phyloP scores from a whole-genome alignment of 768 basidiomycete genomes.

The Daedaleopsis sinensis region DNA sequence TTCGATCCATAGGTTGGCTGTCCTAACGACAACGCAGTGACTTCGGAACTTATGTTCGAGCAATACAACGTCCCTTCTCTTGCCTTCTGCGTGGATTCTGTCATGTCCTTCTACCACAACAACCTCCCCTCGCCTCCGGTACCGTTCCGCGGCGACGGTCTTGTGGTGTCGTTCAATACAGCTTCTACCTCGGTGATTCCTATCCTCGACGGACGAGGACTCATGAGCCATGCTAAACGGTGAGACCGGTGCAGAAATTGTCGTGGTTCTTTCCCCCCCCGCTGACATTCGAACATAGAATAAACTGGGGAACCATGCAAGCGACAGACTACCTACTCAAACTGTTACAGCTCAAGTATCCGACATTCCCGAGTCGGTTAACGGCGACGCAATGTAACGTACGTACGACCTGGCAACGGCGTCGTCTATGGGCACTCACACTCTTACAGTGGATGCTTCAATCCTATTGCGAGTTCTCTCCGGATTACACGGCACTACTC shows the following conservation, averaged over 20 bases:
- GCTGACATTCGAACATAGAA: slow-evolving; percentile 45
- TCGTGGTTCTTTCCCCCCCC: not conserved
- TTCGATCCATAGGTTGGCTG: not conserved
- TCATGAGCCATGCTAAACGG: slow-evolving; percentile 89
- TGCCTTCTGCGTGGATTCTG: slow-evolving; percentile 84
- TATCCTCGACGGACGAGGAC: slow-evolving; percentile 77
- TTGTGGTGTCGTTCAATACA: slow-evolving; percentile 90
- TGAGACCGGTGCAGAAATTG: slow-evolving; percentile 36
- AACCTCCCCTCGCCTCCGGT: slow-evolving; percentile 41
- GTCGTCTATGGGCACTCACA: not conserved
- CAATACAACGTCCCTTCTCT: slow-evolving; percentile 85
- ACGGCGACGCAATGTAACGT: slow-evolving; percentile 79
- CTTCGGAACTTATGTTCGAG: slow-evolving; percentile 96
- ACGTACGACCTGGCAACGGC: slow-evolving; percentile 24
- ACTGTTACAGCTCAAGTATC: slow-evolving; percentile 93
- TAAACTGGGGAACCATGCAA: slow-evolving; percentile 93
- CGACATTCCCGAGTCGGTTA: slow-evolving; percentile 87
- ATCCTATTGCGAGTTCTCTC: slow-evolving; percentile 81
- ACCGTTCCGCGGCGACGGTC: slow-evolving; percentile 66
- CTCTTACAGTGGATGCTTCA: slow-evolving; percentile 83
- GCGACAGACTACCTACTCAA: slow-evolving; percentile 91
- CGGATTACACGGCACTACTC: slow-evolving; percentile 75
- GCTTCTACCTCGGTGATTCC: slow-evolving; percentile 92
- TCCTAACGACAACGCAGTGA: slow-evolving; percentile 53
- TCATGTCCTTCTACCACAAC: slow-evolving; percentile 93